phyloP scores from a whole-genome alignment of 2,329 filamentous ascomycete genomes.

The Diaporthe citriasiana region DNA sequence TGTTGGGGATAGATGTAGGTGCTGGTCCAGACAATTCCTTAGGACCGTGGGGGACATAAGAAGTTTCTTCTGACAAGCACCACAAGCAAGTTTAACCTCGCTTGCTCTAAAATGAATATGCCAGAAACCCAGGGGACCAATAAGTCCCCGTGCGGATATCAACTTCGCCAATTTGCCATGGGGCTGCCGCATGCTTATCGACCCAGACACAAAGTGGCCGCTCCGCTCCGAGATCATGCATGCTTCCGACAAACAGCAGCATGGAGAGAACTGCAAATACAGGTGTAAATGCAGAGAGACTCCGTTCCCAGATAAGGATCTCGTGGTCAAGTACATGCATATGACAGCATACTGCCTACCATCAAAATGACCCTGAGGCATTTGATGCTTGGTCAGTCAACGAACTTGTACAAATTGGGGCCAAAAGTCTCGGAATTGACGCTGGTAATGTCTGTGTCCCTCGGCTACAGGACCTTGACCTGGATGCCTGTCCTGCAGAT shows the following conservation, averaged over 20 bases:
- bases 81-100: too few relatives aligned
- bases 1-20: too few relatives aligned
- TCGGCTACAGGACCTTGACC: not conserved
- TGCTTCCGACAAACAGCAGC: not conserved
- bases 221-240: not conserved
- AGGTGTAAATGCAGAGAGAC: not conserved
- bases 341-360: not conserved
- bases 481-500: not conserved
- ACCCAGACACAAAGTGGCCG: not conserved
- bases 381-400: not conserved
- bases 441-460: not conserved
- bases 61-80: too few relatives aligned
- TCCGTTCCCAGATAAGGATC: not conserved
- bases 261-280: not conserved
- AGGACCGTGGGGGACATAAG: too few relatives aligned
- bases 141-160: too few relatives aligned
- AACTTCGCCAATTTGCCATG: too few relatives aligned
- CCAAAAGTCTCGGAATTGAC: not conserved
- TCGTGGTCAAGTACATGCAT: not conserved
- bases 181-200: too few relatives aligned
- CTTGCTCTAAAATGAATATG: too few relatives aligned
- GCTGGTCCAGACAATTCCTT: too few relatives aligned
- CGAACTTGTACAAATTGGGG: not conserved
- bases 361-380: not conserved
- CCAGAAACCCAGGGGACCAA: too few relatives aligned